Percentiles rank a stretch among this genome's conserved stretches.
These are phyloP conservation scores for Verbascum thapsus DNA, from an alignment of 257 asterid genomes.

Conservation along the genomic window DNA sequence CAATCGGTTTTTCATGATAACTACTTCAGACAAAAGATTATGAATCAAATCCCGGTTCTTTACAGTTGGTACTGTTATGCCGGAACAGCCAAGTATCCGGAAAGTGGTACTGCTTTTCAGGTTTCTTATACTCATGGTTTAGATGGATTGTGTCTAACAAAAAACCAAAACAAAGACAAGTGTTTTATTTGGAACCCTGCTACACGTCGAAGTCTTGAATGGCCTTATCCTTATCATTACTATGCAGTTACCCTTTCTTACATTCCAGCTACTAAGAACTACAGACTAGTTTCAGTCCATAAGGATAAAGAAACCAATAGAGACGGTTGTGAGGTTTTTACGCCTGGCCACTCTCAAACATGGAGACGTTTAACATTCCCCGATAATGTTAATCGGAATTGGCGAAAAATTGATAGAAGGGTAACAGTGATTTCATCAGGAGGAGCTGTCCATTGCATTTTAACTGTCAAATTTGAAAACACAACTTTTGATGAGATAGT, in stretches of 20 bases:
- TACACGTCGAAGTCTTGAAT: constrained; percentile 7
- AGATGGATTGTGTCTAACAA: constrained; percentile 31
- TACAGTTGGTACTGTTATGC: neutral
- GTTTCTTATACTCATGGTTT: neutral
- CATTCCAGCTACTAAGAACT: constrained; percentile 16
- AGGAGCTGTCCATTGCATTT: constrained; percentile 19
- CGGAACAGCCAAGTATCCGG: too few relatives aligned
- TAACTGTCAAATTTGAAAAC: neutral
- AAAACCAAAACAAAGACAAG: neutral
- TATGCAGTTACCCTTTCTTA: neutral
- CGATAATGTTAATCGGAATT: neutral
- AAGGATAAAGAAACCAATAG: neutral
- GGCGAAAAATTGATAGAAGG: neutral
- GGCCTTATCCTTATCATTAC: constrained; percentile 34
- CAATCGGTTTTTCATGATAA: neutral
- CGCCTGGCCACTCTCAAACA: constrained; percentile 21
- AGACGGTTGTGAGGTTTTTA: constrained; percentile 25
- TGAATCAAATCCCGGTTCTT: neutral
- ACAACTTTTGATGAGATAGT: constrained; percentile 17
- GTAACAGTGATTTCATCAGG: neutral
- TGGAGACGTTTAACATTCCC: constrained; percentile 38
- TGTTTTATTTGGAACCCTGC: constrained; percentile 34
- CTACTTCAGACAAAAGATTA: constrained; percentile 27
- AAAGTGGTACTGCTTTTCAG: too few relatives aligned
- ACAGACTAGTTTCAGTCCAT: constrained; percentile 26